Percentiles rank a stretch among this genome's conserved stretches.
phyloP scores from a whole-genome alignment of 1,139 yeast genomes.

The Scheffersomyces lignicola region DNA sequence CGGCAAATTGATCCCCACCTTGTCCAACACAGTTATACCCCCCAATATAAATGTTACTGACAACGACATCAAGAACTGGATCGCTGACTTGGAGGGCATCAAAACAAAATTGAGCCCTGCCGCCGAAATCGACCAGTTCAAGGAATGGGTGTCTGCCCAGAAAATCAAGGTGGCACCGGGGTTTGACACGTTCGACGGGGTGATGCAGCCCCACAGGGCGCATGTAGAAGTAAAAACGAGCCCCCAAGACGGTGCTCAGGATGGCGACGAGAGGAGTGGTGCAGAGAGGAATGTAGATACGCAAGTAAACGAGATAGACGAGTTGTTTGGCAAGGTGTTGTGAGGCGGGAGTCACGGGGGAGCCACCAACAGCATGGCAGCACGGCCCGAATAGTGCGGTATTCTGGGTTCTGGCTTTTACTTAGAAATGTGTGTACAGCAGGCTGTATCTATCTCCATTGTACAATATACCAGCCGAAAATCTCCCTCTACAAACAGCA shows the following conservation, averaged over 20 bases:
- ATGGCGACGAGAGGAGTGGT: background rate
- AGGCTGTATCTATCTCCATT: too few relatives aligned
- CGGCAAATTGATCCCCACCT: constrained; percentile 38
- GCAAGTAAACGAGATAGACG: constrained; percentile 28
- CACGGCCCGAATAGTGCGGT: too few relatives aligned
- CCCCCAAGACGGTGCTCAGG: background rate
- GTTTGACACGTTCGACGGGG: constrained; percentile 27
- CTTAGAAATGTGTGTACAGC: too few relatives aligned
- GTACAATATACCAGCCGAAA: too few relatives aligned
- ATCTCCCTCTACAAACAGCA: too few relatives aligned
- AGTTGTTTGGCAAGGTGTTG: constrained; percentile 23
- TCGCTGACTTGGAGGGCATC: constrained; percentile 19
- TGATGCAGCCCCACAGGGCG: constrained; percentile 32
- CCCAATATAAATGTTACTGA: constrained; percentile 35
- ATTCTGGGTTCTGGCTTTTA: too few relatives aligned
- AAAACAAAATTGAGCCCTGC: constrained; percentile 11
- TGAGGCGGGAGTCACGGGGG: too few relatives aligned
- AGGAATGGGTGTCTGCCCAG: constrained; percentile 36
- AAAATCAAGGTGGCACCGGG: constrained; percentile 46
- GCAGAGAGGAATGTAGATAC: constrained; percentile 7
- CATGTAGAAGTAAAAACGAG: constrained; percentile 13
- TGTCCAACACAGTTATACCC: constrained; percentile 36
- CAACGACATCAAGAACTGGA: constrained; percentile 32
- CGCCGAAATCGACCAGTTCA: constrained; percentile 18
- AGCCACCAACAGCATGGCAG: too few relatives aligned